These are phyloP conservation scores for Wickerhamomyces pijperi DNA, from an alignment of 805 yeast species.

Conservation along the genomic window DNA sequence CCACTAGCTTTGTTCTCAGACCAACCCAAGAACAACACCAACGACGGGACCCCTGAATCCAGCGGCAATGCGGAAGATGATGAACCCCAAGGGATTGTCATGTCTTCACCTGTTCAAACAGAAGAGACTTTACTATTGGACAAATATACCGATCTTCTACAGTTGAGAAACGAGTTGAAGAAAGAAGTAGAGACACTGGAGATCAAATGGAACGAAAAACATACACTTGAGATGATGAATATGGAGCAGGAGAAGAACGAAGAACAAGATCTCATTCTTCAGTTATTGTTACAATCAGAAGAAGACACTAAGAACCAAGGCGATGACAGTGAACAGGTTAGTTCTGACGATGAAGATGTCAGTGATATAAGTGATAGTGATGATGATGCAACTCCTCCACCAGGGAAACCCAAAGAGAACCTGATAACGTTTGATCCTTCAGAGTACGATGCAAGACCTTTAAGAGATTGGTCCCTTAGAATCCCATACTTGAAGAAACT, in stretches of 20 bases:
- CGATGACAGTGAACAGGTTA: neutral
- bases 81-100: slow-evolving; percentile 1
- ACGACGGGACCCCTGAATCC: no score
- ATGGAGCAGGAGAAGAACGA: slow-evolving; percentile 2
- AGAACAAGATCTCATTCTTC: slow-evolving; percentile 7
- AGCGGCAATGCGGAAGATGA: neutral
- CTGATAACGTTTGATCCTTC: slow-evolving; percentile 6
- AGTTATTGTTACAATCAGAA: slow-evolving; percentile 5
- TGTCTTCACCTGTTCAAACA: slow-evolving; percentile 13
- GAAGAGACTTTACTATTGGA: slow-evolving; percentile 6
- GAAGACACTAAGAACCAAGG: neutral
- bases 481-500: slow-evolving; percentile 13
- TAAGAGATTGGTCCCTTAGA: slow-evolving; percentile 13
- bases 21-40: neutral
- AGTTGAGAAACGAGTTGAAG: slow-evolving; percentile 4
- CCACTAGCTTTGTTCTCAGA: slow-evolving; percentile 11
- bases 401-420: slow-evolving; percentile 3
- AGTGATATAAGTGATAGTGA: neutral
- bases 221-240: slow-evolving; percentile 6
- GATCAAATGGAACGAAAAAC: slow-evolving; percentile 11
- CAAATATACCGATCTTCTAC: slow-evolving; percentile 6
- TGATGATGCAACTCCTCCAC: neutral
- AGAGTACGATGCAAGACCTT: slow-evolving; percentile 12
- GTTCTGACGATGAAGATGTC: neutral
- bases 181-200: slow-evolving; percentile 13